These are phyloP conservation scores for Scenedesmus sp. DNA, from an alignment of 163 green algal genomes.

Conservation along the genomic window DNA sequence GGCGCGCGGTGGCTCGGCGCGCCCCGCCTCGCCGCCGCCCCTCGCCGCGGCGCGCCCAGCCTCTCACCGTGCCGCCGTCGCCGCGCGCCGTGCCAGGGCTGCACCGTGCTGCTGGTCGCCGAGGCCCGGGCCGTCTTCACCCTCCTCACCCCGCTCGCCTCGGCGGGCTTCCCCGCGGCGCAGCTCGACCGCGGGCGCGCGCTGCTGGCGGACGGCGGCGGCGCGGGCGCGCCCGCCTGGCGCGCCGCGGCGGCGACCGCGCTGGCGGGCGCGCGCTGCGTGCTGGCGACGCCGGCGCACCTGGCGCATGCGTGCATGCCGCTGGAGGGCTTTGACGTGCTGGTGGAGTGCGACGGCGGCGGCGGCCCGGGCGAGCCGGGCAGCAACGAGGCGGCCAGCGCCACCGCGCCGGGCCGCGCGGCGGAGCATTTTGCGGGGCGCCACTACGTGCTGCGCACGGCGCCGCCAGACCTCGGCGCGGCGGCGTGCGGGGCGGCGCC, in stretches of 20 bases:
- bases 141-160: constrained; percentile 12
- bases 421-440: not conserved
- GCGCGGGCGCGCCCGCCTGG: not conserved
- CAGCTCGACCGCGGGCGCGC: constrained; percentile 23
- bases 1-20: too few species aligned
- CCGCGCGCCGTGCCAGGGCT: too few species aligned
- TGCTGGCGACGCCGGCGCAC: constrained; percentile 20
- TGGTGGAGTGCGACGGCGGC: constrained; percentile 9
- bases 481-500: not conserved
- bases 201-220: not conserved
- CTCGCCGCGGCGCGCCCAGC: too few species aligned
- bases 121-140: constrained; percentile 26
- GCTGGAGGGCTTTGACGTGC: not conserved
- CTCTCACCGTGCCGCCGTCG: too few species aligned
- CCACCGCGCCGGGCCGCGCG: not conserved
- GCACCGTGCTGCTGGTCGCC: constrained; percentile 30
- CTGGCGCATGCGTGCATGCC: constrained; percentile 4
- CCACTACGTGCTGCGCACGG: constrained; percentile 9
- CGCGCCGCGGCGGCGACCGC: constrained; percentile 7
- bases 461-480: not conserved
- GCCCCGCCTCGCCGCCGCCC: too few species aligned
- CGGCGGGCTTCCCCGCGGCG: constrained; percentile 5
- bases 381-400: not conserved
- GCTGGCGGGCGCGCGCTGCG: not conserved
- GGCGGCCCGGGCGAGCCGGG: too few species aligned